Base-by-base conservation (phyloP, 1,284 basidiomycete species). In the Tilletia walkeri region DNA sequence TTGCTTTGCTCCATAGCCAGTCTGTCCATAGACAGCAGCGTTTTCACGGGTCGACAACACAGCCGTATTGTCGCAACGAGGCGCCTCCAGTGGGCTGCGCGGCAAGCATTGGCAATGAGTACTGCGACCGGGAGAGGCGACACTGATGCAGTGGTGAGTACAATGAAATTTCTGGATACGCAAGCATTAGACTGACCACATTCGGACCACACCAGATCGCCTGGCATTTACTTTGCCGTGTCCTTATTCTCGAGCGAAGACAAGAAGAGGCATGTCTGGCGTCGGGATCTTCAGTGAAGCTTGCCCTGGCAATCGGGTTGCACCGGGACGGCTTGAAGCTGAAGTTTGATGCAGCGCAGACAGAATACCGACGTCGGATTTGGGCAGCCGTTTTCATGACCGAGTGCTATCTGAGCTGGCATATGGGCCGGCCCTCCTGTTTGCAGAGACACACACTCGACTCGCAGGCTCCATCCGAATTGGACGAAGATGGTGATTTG, bases 281-380 rank as follows among this genome's bases (percentile, higher is more conserved):
- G 30, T 63, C 59, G 16, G 36, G 36, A 18, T 36, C 59, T 9
- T 38, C 30, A 14, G 39, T 63, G 10, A 63, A 63, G 59, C 36
- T 63, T 18, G 95, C 94, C 14, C 94, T 96, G 81, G 94, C 94
- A 0, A 89, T 97, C 49, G 95, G 94, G 18, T 85, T 97, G 45
- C 94, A 97, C 84, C 88, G 95, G 69, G 94, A 97, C 83, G 92
- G 92, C 18, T 88, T 90, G n/a, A 90, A 90, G 70, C 75, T 82
- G 18, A 79, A 79, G 48, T 72, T 70, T 34, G 72, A 93, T 72
- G 88, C 91, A 3, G 87, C 89, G 70, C 90, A 91, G 74, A 90
- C 92, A 4, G 94, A 97, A 85, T 93, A 95, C 78, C 88, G 95
- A 65, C 88, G 94, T 69, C 88, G 94, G 34, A 90, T 96, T 76